phyloP scores from a whole-genome alignment of 176 grass and related monocot genomes.

The Phyllostachys edulis region DNA sequence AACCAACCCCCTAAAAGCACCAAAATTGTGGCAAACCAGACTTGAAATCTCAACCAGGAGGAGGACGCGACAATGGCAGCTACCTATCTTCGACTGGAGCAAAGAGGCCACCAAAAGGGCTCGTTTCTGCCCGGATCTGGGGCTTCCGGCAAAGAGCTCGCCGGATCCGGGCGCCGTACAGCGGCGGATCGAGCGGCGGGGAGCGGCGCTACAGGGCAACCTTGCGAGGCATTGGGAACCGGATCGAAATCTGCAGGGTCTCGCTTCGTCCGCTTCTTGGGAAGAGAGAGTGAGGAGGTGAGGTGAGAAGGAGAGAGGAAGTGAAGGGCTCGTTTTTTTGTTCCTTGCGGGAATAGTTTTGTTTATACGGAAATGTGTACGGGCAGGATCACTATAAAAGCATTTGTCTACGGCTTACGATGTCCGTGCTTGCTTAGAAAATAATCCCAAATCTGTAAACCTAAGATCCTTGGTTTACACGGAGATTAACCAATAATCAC shows the following conservation, averaged over 20 bases:
- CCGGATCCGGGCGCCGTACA: slow-evolving; percentile 43
- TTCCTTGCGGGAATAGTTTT: slow-evolving; percentile 7
- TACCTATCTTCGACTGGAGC: background rate
- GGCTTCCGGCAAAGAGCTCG: slow-evolving; percentile 1
- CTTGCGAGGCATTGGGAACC: slow-evolving; percentile 15
- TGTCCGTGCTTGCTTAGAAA: slow-evolving; percentile 1
- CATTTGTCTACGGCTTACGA: slow-evolving; percentile 3
- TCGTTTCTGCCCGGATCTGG: slow-evolving; percentile 42
- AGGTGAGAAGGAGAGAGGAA: background rate
- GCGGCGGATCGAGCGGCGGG: background rate
- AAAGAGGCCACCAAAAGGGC: background rate
- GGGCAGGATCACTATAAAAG: background rate
- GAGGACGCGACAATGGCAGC: background rate
- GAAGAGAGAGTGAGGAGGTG: slow-evolving; percentile 3
- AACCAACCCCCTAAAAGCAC: background rate
- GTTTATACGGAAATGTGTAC: slow-evolving; percentile 11
- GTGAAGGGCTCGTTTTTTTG: slow-evolving; percentile 16
- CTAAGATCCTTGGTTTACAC: background rate
- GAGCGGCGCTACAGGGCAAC: slow-evolving; percentile 12
- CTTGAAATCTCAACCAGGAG: slow-evolving; percentile 6
- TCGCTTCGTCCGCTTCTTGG: slow-evolving; percentile 30
- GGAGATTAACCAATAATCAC: background rate
- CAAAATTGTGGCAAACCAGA: background rate
- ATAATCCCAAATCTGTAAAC: slow-evolving; percentile 26
- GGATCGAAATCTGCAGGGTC: slow-evolving; percentile 46